Percentiles rank a stretch among this genome's conserved stretches.
phyloP scores from a whole-genome alignment of 192 early-diverging fungal genomes.

The Backusella luteola region DNA sequence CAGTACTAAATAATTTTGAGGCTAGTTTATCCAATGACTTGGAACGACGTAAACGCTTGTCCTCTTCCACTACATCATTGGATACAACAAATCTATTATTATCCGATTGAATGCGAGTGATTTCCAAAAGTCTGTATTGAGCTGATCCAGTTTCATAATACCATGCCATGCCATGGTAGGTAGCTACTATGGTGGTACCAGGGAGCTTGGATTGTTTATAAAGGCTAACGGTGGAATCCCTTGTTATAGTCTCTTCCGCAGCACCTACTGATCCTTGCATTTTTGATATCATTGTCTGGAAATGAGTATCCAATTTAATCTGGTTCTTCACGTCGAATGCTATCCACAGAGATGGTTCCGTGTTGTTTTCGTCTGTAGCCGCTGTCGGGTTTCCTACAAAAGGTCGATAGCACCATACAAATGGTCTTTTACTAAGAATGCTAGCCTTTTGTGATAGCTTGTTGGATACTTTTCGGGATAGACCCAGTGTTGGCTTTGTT shows the following conservation, averaged over 20 bases:
- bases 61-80: not conserved
- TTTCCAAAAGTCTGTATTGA: not conserved
- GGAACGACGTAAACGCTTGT: not conserved
- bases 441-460: not conserved
- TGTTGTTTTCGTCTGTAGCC: not conserved
- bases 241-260: not conserved
- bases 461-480: not conserved
- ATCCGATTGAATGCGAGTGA: not conserved
- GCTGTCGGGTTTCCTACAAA: not conserved
- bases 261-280: not conserved
- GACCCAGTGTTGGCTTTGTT: not conserved
- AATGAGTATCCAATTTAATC: not conserved
- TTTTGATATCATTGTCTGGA: not conserved
- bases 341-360: not conserved
- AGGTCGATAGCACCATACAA: not conserved
- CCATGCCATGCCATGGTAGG: not conserved
- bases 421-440: not conserved
- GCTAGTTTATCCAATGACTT: slow-evolving; percentile 1
- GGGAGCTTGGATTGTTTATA: not conserved
- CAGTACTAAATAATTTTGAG: slow-evolving; percentile 1
- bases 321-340: not conserved
- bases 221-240: not conserved
- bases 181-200: not conserved
- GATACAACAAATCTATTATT: slow-evolving; percentile 2
- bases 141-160: not conserved